Evolutionary conservation across 345 rosid species (phyloP), one percentile per base, ranked within the genome.

Genomic region (Eucalyptus victrix): DNA sequence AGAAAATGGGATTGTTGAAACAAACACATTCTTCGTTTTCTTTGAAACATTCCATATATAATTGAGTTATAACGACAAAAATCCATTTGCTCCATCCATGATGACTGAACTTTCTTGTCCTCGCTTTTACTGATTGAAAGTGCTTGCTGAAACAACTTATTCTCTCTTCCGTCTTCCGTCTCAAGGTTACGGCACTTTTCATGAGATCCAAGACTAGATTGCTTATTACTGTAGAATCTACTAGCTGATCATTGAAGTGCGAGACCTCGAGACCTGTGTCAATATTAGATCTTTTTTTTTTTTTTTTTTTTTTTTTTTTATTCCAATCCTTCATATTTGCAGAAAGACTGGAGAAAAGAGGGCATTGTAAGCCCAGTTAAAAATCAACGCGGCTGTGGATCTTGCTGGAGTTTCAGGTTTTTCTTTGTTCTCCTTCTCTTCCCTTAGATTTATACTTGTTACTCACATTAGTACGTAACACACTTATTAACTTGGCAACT

Each of bases 391-490:
- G 90, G 91, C 34, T 98, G 99, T 90, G 99, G 99, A 89, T 97
- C 99, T 91, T 98, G 99, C 96, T 98, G 99, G 99, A 96, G 98
- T 67, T 98, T 98, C 96, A 97, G 99, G 99, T 97, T 88, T 32
- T 86, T 37, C 17, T 53, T 86, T 51, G 30, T 49, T 18, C 34
- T 32, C 12, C 56, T 49, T 30, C 18, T 47, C 51, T 86, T 69
- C 72, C 8, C 76, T 62, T 30, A 21, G 56, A 49, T 30, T 18
- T 34, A 17, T 83, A 37, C 9, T 18, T 12, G 45, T 28, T 23
- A 21, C 58, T 86, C 45, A 15, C 80, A 10, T 19, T 16, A 67
- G 80, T 67, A 8, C 6, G 34, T 32, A 16, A 67, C 40, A 16
- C 30, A 5, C 28, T 76, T 7, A 23, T 76, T 6, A 40, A 44